phyloP scores from a whole-genome alignment of 768 basidiomycete genomes.

The Rhodotorula sphaerocarpa region DNA sequence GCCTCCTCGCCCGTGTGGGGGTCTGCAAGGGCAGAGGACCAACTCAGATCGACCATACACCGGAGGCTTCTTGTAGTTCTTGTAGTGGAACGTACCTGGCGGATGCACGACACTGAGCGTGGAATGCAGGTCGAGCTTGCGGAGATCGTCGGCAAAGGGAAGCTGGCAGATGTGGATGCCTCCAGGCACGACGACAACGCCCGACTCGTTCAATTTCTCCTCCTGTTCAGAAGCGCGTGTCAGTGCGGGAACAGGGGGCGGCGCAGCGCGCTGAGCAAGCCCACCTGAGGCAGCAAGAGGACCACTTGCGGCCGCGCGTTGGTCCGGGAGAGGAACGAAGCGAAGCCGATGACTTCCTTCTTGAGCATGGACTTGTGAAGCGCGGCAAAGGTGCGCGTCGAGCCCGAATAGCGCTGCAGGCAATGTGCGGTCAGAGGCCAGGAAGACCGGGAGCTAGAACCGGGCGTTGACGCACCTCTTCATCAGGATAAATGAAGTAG shows the following conservation, averaged over 20 bases:
- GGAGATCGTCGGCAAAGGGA: constrained; percentile 92
- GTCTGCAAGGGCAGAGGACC: constrained; percentile 1
- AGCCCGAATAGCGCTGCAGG: constrained; percentile 61
- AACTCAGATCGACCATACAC: too few relatives aligned
- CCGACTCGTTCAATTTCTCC: constrained; percentile 59
- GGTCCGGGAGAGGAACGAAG: constrained; percentile 52
- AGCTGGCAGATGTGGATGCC: constrained; percentile 87
- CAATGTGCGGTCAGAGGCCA: background rate
- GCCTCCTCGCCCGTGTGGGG: constrained; percentile 8
- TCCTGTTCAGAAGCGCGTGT: constrained; percentile 49
- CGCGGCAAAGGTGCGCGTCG: constrained; percentile 82
- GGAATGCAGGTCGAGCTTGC: constrained; percentile 59
- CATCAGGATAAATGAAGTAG: constrained; percentile 83
- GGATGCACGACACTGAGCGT: too few relatives aligned
- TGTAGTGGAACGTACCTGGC: background rate
- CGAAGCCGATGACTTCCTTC: constrained; percentile 75
- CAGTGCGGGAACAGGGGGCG: background rate
- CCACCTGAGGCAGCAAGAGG: constrained; percentile 75
- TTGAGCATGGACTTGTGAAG: constrained; percentile 71
- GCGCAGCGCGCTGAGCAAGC: background rate
- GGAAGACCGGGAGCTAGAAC: background rate
- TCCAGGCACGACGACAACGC: constrained; percentile 66
- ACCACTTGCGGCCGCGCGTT: constrained; percentile 73
- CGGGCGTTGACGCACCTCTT: constrained; percentile 53
- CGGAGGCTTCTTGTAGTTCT: too few relatives aligned